phyloP scores from a whole-genome alignment of 139 green algal genomes.

The Desmodesmus armatus region DNA sequence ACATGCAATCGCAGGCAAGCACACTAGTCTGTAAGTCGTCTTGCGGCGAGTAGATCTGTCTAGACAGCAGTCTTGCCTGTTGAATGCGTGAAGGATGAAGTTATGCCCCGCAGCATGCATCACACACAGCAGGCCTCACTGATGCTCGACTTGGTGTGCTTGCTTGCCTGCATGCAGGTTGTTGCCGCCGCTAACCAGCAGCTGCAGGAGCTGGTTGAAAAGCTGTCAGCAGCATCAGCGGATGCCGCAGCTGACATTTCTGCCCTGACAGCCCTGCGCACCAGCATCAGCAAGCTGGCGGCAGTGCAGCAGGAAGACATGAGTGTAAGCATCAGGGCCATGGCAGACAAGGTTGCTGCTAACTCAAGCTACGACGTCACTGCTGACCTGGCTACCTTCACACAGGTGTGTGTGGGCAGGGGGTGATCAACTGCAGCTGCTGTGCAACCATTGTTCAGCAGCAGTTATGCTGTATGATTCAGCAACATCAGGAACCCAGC shows the following conservation, averaged over 20 bases:
- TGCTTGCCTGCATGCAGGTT: background rate
- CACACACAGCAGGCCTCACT: no score
- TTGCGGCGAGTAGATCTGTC: no score
- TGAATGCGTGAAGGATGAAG: no score
- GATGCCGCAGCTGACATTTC: background rate
- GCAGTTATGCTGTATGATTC: no score
- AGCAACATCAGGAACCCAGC: background rate
- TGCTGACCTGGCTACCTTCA: slow-evolving; percentile 3
- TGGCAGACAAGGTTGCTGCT: background rate
- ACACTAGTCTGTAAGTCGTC: no score
- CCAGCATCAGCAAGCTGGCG: background rate
- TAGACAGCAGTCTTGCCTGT: no score
- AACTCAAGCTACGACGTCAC: background rate
- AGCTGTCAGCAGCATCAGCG: background rate
- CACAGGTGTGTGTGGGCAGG: background rate
- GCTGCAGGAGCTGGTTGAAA: background rate
- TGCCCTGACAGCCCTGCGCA: background rate
- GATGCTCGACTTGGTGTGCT: background rate
- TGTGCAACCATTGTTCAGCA: no score
- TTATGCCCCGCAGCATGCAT: no score
- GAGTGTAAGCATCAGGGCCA: background rate
- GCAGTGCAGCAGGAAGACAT: background rate
- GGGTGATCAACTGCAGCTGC: no score
- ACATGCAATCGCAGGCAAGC: no score
- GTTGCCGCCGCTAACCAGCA: background rate